Conservation (phyloP, 2,329 filamentous ascomycete species). For the Fonsecaea erecta region DNA sequence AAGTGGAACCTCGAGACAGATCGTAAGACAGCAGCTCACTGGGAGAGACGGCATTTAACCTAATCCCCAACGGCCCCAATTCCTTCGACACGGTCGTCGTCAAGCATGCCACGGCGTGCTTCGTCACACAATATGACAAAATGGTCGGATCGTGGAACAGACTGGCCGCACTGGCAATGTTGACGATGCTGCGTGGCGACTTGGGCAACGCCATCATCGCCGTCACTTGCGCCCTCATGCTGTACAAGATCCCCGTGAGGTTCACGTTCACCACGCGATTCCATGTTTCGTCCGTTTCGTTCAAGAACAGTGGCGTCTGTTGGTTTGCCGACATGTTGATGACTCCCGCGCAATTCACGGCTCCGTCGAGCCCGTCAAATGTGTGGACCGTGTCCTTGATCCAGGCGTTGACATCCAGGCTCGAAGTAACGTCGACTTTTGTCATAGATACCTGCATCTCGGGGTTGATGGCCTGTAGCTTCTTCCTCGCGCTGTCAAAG, state of each 20-base stretch:
- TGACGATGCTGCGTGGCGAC: conserved; percentile 24
- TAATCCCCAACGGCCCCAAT: conserved; percentile 42
- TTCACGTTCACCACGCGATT: conserved; percentile 51
- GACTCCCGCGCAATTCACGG: conserved; percentile 27
- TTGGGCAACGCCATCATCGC: conserved; percentile 41
- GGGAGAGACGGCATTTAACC: conserved; percentile 51
- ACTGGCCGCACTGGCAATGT: conserved; percentile 23
- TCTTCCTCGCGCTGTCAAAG: conserved; percentile 25
- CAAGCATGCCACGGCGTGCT: conserved; percentile 33
- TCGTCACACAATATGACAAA: conserved; percentile 25
- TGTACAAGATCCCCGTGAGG: conserved; percentile 56
- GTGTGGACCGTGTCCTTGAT: conserved; percentile 25
- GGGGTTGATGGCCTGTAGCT: conserved; percentile 43
- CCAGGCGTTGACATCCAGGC: conserved; percentile 21
- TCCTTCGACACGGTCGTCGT: conserved; percentile 48
- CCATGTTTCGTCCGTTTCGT: conserved; percentile 49
- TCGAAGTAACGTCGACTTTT: conserved; percentile 25
- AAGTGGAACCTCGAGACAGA: neutral
- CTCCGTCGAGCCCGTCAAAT: conserved; percentile 23
- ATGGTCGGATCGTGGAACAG: conserved; percentile 25
- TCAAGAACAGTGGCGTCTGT: conserved; percentile 39
- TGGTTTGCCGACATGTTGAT: conserved; percentile 38
- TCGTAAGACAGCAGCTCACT: conserved; percentile 3
- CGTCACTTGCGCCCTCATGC: conserved; percentile 55
- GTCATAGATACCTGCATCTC: conserved; percentile 18